These are phyloP conservation scores for Acacia acuminata DNA, from an alignment of 306 rosid genomes.

Conservation along the genomic window DNA sequence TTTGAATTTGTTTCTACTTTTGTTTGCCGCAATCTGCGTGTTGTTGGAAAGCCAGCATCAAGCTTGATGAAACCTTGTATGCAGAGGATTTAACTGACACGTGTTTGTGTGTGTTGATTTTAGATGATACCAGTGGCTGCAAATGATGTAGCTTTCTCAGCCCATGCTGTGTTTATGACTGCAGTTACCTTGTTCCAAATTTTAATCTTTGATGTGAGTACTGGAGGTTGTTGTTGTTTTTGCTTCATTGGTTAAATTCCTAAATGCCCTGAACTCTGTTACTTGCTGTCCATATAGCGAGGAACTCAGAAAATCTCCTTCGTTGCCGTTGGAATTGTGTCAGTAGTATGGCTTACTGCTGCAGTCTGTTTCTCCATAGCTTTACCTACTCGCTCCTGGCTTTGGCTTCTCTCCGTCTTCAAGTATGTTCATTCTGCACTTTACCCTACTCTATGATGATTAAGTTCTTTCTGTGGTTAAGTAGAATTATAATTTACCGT, in stretches of 20 bases:
- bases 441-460: neutral
- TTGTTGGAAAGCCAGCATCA: neutral
- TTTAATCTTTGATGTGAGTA: constrained; percentile 70
- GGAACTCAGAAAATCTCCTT: constrained; percentile 79
- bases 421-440: constrained; percentile 51
- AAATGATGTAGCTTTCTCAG: constrained; percentile 92
- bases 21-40: neutral
- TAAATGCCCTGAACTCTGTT: constrained; percentile 19
- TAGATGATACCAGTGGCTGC: constrained; percentile 98
- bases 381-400: constrained; percentile 78
- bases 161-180: constrained; percentile 83
- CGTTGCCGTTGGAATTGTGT: constrained; percentile 58
- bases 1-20: neutral
- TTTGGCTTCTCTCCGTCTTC: constrained; percentile 81
- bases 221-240: constrained; percentile 2
- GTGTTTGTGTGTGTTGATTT: neutral
- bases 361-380: constrained; percentile 84
- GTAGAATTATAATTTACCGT: neutral
- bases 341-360: constrained; percentile 67
- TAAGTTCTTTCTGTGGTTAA: neutral
- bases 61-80: neutral
- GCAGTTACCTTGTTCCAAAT: constrained; percentile 72
- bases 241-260: constrained; percentile 8
- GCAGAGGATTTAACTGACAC: neutral
- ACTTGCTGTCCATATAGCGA: constrained; percentile 52